These are phyloP conservation scores for Magnusiomyces suaveolens DNA, from an alignment of 1,139 yeast genomes.

Conservation along the genomic window DNA sequence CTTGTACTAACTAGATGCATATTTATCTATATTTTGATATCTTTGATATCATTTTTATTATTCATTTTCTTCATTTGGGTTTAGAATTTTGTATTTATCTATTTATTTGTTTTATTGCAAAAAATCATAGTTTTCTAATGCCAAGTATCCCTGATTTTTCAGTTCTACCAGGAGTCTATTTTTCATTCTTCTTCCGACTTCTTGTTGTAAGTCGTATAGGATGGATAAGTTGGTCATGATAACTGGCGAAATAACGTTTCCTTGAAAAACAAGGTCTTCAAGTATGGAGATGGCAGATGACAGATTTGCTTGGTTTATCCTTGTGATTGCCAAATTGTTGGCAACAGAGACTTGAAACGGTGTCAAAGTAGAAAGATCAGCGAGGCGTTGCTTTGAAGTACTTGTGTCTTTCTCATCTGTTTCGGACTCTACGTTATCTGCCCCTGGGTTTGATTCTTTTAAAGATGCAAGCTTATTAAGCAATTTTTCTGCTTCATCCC, in stretches of 20 bases:
- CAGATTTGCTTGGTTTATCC: slow-evolving; percentile 35
- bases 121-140: slow-evolving; percentile 14
- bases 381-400: background rate
- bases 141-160: slow-evolving; percentile 10
- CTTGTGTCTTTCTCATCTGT: background rate
- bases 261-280: slow-evolving; percentile 19
- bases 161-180: slow-evolving; percentile 6
- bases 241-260: slow-evolving; percentile 18
- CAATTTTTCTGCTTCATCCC: slow-evolving; percentile 18
- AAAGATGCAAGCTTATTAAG: slow-evolving; percentile 4
- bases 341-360: slow-evolving; percentile 4
- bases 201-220: slow-evolving; percentile 25
- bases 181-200: slow-evolving; percentile 16
- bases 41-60: background rate
- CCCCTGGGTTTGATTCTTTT: background rate
- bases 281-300: slow-evolving; percentile 37
- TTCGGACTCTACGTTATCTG: too few relatives aligned
- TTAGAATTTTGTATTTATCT: background rate
- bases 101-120: background rate
- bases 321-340: slow-evolving; percentile 23
- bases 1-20: too few relatives aligned
- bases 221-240: slow-evolving; percentile 25
- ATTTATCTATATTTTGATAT: too few relatives aligned
- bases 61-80: background rate
- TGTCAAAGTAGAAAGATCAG: background rate